Base-by-base conservation (phyloP, 345 rosid genomes). In the Euphorbia pulcherrima region DNA sequence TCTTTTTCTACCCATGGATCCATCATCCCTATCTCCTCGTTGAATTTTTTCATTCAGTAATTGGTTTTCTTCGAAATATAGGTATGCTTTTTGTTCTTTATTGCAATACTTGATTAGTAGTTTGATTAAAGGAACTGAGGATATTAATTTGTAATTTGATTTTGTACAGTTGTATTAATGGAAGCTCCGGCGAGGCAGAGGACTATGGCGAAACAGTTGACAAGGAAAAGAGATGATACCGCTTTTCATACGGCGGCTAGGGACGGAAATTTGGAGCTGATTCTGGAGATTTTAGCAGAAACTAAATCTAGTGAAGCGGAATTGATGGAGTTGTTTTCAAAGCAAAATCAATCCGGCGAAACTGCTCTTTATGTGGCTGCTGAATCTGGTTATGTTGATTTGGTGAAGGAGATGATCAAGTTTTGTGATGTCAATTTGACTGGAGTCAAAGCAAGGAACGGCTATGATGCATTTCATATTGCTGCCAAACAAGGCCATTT, bases 401-500 rank as follows among this genome's bases (percentile, higher is more conserved):
- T 90, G 69, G 96, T 89, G 69, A 83, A 73, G 80, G 83, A 78
- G 78, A 72, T 93, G 75, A 83, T 89, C 58, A 84, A 78, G 75
- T 72, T 75, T 71, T 84, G 75, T 47, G 97, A 87, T 73, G 60
- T 75, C 59, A 78, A 47, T 44, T 72, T 78, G 70, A 96, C 98
- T n/a, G 82, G 67, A 60, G 69, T 81, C 33, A 90, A 82, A 76
- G 96, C 98, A 5, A 84, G 81, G 71, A 90, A 90, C 60, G 92
- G 97, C 17, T 89, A 72, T 59, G 98, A 93, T 72, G 90, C 98
- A 18, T 90, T 90, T 70, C 97, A 90, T 60, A 74, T 89, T 65
- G 98, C 97, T 75, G 92, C 97, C 47, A 90, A 87, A 85, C 89
- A 85, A 74, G 98, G 97, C 30, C 21, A 86, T 59, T 77, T 90